Evolutionary conservation across 2,329 filamentous ascomycete species (phyloP).

Genomic region (Pseudonectria buxi): DNA sequence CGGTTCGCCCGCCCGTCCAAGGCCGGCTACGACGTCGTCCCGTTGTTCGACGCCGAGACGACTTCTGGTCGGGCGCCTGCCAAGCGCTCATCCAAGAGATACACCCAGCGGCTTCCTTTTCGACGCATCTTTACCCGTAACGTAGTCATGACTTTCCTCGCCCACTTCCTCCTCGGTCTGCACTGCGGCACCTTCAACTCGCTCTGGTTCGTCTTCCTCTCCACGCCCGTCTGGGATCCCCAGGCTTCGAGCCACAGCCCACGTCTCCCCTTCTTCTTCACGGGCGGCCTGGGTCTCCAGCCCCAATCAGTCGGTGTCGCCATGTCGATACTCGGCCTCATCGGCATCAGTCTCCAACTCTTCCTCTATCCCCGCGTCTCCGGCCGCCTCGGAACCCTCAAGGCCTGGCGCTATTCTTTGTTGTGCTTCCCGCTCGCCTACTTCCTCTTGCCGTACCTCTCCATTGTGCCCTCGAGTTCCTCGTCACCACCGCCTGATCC

Average conservation of each 20-base stretch:
- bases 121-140: constrained; percentile 49
- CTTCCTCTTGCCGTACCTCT: constrained; percentile 61
- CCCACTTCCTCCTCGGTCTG: constrained; percentile 63
- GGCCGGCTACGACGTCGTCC: constrained; percentile 18
- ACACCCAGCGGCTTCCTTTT: constrained; percentile 44
- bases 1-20: constrained; percentile 8
- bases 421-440: constrained; percentile 67
- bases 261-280: constrained; percentile 54
- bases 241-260: constrained; percentile 24
- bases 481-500: constrained; percentile 40
- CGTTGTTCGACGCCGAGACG: constrained; percentile 17
- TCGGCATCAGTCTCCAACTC: constrained; percentile 60
- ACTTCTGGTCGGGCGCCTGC: background rate
- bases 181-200: constrained; percentile 72
- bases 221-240: constrained; percentile 56
- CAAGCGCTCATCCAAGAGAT: constrained; percentile 25
- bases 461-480: constrained; percentile 54
- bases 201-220: constrained; percentile 70
- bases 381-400: constrained; percentile 58
- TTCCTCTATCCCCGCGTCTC: constrained; percentile 64
- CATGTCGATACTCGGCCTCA: constrained; percentile 67
- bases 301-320: constrained; percentile 67
- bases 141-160: constrained; percentile 48
- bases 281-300: constrained; percentile 68
- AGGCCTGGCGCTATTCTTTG: constrained; percentile 61